phyloP scores from a whole-genome alignment of 768 basidiomycete species.

The Trametes maxima region DNA sequence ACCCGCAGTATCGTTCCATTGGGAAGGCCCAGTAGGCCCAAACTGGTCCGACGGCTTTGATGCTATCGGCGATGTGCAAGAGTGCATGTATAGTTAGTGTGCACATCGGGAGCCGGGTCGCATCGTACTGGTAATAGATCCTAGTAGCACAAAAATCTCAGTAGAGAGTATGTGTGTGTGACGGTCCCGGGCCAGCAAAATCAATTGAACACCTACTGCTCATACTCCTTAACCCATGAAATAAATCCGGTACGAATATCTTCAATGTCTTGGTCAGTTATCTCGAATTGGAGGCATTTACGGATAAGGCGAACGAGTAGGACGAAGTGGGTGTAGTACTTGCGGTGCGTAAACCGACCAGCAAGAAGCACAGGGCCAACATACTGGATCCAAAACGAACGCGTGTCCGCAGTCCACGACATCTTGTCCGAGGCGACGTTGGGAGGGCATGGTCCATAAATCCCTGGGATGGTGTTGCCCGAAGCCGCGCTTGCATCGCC shows the following conservation, averaged over 20 bases:
- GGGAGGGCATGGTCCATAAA: constrained; percentile 23
- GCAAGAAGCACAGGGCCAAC: constrained; percentile 29
- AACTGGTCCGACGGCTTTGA: constrained; percentile 27
- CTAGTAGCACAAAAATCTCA: background rate
- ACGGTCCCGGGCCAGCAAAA: background rate
- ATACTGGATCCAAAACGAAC: constrained; percentile 30
- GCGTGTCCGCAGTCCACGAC: constrained; percentile 30
- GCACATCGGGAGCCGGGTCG: constrained; percentile 30
- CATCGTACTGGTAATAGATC: constrained; percentile 35
- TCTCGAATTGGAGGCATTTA: constrained; percentile 29
- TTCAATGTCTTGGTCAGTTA: constrained; percentile 17
- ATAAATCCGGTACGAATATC: constrained; percentile 20
- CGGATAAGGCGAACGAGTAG: constrained; percentile 28
- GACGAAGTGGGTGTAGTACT: constrained; percentile 33
- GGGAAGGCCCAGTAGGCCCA: constrained; percentile 35
- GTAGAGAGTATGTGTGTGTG: background rate
- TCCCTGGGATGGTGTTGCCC: constrained; percentile 24
- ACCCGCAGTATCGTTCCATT: constrained; percentile 34
- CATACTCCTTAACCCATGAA: constrained; percentile 28
- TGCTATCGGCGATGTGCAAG: constrained; percentile 35
- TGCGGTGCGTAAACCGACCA: constrained; percentile 19
- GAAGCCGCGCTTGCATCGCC: constrained; percentile 19
- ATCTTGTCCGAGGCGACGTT: constrained; percentile 22
- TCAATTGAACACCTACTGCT: constrained; percentile 17
- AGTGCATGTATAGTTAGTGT: constrained; percentile 37